Percentiles rank a stretch among this genome's conserved stretches.
These are phyloP conservation scores for Fusarium pseudocircinatum DNA, from an alignment of 2,329 filamentous ascomycete species.

Conservation along the genomic window DNA sequence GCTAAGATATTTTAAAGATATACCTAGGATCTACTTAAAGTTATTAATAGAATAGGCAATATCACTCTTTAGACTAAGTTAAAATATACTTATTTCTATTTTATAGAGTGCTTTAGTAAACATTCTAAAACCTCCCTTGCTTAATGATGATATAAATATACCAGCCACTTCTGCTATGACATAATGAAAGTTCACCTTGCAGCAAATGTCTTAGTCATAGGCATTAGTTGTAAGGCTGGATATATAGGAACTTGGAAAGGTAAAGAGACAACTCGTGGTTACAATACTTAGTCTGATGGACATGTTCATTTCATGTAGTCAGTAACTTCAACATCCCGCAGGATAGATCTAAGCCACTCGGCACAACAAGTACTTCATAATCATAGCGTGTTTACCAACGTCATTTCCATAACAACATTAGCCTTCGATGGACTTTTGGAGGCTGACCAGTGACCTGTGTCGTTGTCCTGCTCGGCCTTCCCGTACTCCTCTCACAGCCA, in stretches of 20 bases:
- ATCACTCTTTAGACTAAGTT: background rate
- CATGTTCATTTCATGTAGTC: background rate
- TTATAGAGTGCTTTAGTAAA: background rate
- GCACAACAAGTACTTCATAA: background rate
- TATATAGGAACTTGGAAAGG: background rate
- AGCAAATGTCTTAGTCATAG: accelerated
- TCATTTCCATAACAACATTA: background rate
- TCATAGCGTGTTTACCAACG: background rate
- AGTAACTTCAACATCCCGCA: background rate
- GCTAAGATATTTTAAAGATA: no score
- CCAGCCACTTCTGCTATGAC: accelerated
- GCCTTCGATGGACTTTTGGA: background rate
- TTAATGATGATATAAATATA: no score
- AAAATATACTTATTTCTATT: accelerated
- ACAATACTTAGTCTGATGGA: background rate
- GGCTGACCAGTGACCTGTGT: background rate
- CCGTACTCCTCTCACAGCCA: background rate
- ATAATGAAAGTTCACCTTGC: background rate
- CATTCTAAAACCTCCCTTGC: background rate
- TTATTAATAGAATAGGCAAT: accelerated
- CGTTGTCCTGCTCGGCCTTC: background rate
- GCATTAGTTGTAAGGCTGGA: background rate
- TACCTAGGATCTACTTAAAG: no score
- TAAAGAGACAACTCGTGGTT: background rate
- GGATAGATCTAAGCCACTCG: background rate